Percentiles rank a stretch among this genome's conserved stretches.
phyloP scores from a whole-genome alignment of 106 monocot species.

The Dendrobium officinale region DNA sequence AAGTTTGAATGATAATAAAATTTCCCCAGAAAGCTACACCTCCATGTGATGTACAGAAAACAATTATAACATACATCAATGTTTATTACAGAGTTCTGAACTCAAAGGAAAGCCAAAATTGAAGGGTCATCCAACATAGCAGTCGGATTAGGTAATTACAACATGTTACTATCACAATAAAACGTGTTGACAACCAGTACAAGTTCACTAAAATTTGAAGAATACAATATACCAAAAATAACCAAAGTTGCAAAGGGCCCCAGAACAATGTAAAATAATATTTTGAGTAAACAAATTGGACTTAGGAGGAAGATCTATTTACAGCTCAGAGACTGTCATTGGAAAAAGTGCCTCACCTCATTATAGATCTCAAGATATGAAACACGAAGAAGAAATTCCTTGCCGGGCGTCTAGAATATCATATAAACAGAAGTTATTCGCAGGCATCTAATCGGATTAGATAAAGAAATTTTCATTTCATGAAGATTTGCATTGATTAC shows the following conservation, averaged over 20 bases:
- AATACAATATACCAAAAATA: not conserved
- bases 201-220: not conserved
- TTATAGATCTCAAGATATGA: constrained; percentile 99
- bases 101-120: not conserved
- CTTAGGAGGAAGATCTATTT: not conserved
- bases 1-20: not conserved
- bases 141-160: not conserved
- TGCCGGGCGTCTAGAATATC: constrained; percentile 59
- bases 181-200: not conserved
- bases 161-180: not conserved
- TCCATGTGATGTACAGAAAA: not conserved
- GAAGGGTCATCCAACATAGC: not conserved
- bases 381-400: constrained; percentile 97
- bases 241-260: not conserved
- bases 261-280: not conserved
- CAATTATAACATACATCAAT: not conserved
- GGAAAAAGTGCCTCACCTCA: constrained; percentile 49
- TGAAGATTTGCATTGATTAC: constrained; percentile 26
- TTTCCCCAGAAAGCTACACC: not conserved
- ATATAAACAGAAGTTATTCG: constrained; percentile 8
- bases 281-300: not conserved
- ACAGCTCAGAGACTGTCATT: no score
- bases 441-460: not conserved
- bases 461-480: not conserved
- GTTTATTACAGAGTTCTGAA: not conserved